Base-by-base conservation (phyloP, 208 protist species). In the Trypanosoma scelopori region DNA sequence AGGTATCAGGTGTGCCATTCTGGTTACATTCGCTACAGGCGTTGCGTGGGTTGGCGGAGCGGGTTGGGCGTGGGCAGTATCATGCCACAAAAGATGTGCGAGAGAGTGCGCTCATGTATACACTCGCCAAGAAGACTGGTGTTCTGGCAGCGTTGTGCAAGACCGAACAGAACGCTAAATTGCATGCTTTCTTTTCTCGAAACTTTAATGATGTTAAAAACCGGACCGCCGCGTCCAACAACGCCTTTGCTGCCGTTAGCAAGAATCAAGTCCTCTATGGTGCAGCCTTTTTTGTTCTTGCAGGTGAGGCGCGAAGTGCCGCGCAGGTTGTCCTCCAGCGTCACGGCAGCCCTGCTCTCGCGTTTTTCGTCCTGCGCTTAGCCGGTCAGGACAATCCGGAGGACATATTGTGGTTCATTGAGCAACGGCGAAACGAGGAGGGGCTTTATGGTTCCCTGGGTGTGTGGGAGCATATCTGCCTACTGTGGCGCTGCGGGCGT, bases 241-340 rank as follows among this genome's bases (percentile, higher is more conserved):
- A 98, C 77, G 96, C 92, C 11, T 97, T 89, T 62, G 84, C 83
- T 22, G 85, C 94, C 1, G 74, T 98, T 5, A 76, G 87, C 50
- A 98, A 97, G 70, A 91, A 89, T 55, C 73, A 93, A 66, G 76
- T 81, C 25, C 48, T 81, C 25, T 97, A 97, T 75, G 93, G 89
- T 37, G 87, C 89, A 0, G 91, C 94, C 37, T 98, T 97, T 78
- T 98, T 98, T 59, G 42, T 98, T 18, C 78, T 98, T 13, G 96
- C 93, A 16, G 93, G 87, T 12, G 81, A 95, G 42, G 71, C 81
- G 3, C 77, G 88, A 35, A 95, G 86, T 55, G 92, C 91, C 0
- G 81, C 94, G 22, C 84, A 97, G 65, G 77, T 95, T 58, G 64
- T 96, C 22, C 71, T 97, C 56, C 87, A 97, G 78, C 86, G 90